phyloP scores from a whole-genome alignment of 371 early-diverging fungal genomes.

The Batkoa obscura region DNA sequence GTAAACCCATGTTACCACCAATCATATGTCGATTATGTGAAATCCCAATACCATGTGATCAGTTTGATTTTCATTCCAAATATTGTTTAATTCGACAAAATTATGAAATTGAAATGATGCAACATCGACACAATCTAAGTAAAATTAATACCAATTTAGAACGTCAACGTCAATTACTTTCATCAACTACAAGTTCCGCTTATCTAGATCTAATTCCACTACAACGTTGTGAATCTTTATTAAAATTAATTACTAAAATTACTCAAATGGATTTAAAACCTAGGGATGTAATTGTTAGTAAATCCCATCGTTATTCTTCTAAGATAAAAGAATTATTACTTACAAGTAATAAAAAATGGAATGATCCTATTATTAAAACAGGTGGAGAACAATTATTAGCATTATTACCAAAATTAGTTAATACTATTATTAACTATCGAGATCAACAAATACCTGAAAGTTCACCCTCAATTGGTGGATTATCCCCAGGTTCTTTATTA shows the following conservation, averaged over 20 bases:
- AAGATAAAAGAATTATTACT: background rate
- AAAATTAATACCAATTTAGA: background rate
- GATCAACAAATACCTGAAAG: background rate
- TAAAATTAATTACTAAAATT: background rate
- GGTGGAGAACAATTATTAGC: background rate
- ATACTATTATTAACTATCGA: slow-evolving; percentile 1
- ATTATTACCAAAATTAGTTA: background rate
- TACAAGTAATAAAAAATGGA: background rate
- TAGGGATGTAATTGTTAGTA: background rate
- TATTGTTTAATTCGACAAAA: slow-evolving; percentile 31
- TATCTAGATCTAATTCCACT: background rate
- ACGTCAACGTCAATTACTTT: background rate
- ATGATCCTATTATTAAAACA: background rate
- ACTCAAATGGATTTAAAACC: background rate
- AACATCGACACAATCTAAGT: background rate
- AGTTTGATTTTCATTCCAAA: slow-evolving; percentile 35
- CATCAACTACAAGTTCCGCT: background rate
- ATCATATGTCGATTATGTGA: slow-evolving; percentile 55
- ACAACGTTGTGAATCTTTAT: background rate
- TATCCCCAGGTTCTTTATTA: background rate
- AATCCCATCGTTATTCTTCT: background rate
- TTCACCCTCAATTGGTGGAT: background rate
- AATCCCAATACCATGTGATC: slow-evolving; percentile 22
- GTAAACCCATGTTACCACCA: too few relatives aligned
- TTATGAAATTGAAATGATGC: background rate